phyloP scores from a whole-genome alignment of 192 early-diverging fungal genomes.

The Coemansia reversa region DNA sequence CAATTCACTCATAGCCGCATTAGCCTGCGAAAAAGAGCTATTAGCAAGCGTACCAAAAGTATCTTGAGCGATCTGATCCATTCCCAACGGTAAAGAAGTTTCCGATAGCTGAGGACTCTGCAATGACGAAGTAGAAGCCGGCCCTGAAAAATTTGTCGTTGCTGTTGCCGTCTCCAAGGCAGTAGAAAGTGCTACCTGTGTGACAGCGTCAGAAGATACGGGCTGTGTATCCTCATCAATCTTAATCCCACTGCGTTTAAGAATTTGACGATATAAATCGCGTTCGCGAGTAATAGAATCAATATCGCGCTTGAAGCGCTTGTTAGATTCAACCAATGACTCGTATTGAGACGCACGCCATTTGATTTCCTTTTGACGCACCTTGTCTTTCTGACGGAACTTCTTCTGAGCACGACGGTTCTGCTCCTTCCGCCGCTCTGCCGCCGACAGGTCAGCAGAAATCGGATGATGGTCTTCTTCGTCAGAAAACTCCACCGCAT shows the following conservation, averaged over 20 bases:
- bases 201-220: neutral
- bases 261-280: constrained; percentile 43
- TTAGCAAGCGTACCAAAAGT: constrained; percentile 31
- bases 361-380: constrained; percentile 55
- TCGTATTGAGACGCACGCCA: constrained; percentile 56
- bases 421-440: constrained; percentile 54
- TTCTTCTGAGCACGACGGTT: constrained; percentile 56
- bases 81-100: constrained; percentile 7
- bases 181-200: neutral
- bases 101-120: constrained; percentile 22
- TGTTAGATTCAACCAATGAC: constrained; percentile 40
- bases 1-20: constrained; percentile 22
- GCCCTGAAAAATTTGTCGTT: neutral
- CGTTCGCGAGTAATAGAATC: constrained; percentile 39
- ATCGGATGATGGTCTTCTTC: constrained; percentile 25
- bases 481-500: constrained; percentile 13
- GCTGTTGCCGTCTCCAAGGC: neutral
- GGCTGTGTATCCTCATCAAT: constrained; percentile 13
- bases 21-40: neutral
- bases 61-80: constrained; percentile 52
- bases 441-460: constrained; percentile 28
- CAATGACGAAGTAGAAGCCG: constrained; percentile 9
- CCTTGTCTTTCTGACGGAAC: constrained; percentile 57
- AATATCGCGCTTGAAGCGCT: constrained; percentile 54
- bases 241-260: constrained; percentile 40